Base-by-base conservation (phyloP, 2,329 filamentous ascomycete species). In the Fusarium siculi region DNA sequence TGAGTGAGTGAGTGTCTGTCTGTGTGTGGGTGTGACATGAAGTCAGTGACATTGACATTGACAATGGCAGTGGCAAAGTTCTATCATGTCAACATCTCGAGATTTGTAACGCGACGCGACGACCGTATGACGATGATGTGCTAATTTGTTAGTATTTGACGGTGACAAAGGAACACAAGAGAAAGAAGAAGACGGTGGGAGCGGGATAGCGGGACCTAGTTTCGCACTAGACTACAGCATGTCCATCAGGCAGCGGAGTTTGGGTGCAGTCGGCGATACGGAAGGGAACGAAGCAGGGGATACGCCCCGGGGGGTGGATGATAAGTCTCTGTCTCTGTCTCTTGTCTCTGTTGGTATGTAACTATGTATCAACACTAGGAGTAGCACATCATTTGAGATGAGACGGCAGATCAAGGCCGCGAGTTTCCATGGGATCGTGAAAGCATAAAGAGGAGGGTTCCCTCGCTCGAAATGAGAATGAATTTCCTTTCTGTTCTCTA, bases 361-460 rank as follows among this genome's bases (percentile, higher is more conserved):
- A 36, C 18, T 54, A 53, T 18, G 18, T 18, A 53, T 32, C 32
- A 14, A 32, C 32, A 40, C 54, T 72, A 56, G 42, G 57, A 47
- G 43, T 54, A 54, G 50, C 50, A 57, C 54, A 63, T 39, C 58
- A 63, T 56, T 54, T 57, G 59, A 73, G 58, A 71, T 64, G 74
- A 58, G 63, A 69, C 62, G 59, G 42, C 53, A 50, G 57, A 55
- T 61, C 58, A 57, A 62, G 40, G 43, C 53, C 60, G 42, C 40
- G 28, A 63, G 60, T 47, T 63, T 46, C 32, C 44, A 47, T 36
- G 57, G 40, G 40, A 53, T 70, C 53, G 42, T 56, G 49, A 44
- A 66, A 75, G 74, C 77, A 79, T 79, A 79, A 78, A 78, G 75
- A 78, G 76, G 64, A 71, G 60, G 70, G 54, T 46, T 66, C 70